phyloP scores from a whole-genome alignment of 768 basidiomycete species.

The Jaapia argillacea region DNA sequence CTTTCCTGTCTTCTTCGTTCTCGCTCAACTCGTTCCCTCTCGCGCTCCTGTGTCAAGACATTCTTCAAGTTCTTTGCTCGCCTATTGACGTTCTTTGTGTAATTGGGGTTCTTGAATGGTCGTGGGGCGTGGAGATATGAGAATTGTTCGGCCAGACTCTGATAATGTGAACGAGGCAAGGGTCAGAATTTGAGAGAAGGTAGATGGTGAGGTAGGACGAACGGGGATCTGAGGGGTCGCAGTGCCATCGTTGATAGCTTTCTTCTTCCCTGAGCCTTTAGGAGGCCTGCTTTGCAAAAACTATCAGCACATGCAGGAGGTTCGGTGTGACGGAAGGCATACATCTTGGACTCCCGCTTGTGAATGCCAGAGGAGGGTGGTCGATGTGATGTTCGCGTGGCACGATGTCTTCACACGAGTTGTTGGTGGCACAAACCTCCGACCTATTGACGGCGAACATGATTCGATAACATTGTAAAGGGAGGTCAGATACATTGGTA shows the following conservation, averaged over 20 bases:
- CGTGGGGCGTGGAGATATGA: conserved; percentile 62
- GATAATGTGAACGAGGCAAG: not conserved
- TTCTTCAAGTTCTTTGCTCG: conserved; percentile 75
- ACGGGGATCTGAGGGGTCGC: not conserved
- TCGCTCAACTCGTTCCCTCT: conserved; percentile 60
- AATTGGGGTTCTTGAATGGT: conserved; percentile 70
- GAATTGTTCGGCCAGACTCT: conserved; percentile 68
- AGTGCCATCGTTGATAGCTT: not conserved
- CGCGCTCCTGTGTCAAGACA: conserved; percentile 69
- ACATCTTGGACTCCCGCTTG: no score
- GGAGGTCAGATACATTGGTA: no score
- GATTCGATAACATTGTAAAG: no score
- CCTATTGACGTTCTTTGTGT: conserved; percentile 60
- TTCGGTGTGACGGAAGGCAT: no score
- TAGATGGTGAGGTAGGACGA: not conserved
- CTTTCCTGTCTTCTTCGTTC: conserved; percentile 44
- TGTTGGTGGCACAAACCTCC: no score
- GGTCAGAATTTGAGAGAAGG: not conserved
- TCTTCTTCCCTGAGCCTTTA: not conserved
- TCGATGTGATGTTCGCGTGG: no score
- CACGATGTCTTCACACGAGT: no score
- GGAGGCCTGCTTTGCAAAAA: no score
- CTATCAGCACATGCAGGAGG: no score
- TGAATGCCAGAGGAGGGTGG: no score
- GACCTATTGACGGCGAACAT: no score